Percentiles rank a stretch among this genome's conserved stretches.
Evolutionary conservation across 2,329 filamentous ascomycete species (phyloP).

Genomic region (Pestalotiopsis sp.): DNA sequence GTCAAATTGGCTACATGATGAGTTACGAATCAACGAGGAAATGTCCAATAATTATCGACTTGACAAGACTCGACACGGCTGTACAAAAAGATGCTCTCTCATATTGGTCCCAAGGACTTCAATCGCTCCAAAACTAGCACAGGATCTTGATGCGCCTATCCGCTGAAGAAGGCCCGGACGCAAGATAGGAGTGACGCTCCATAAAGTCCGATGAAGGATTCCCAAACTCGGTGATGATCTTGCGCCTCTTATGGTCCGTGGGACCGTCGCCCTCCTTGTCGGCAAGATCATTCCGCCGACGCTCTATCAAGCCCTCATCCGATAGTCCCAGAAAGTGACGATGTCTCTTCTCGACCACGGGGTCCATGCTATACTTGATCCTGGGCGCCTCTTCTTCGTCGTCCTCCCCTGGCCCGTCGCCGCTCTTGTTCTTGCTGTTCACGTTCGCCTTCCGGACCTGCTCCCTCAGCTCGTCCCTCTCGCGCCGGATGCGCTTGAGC

Average conservation of each 20-base stretch:
- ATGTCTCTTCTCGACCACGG: neutral
- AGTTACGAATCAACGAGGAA: constrained; percentile 1
- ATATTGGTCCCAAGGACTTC: neutral
- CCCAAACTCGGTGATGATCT: neutral
- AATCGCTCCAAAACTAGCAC: neutral
- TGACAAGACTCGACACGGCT: neutral
- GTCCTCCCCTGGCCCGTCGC: neutral
- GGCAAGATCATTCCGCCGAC: neutral
- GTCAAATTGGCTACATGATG: neutral
- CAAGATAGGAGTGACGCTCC: neutral
- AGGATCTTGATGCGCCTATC: neutral
- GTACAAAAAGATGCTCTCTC: neutral
- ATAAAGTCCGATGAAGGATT: neutral
- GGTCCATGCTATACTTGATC: neutral
- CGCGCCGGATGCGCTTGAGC: neutral
- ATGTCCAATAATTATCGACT: neutral
- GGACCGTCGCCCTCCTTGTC: neutral
- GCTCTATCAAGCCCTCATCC: neutral
- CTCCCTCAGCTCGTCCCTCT: neutral
- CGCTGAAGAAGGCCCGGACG: neutral
- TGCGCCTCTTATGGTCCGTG: neutral
- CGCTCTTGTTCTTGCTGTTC: neutral
- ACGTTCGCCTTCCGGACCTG: neutral
- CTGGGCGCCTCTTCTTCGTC: neutral
- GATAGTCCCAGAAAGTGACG: neutral